phyloP scores from a whole-genome alignment of 345 rosid genomes.

The Psidium friedrichsthalianum region DNA sequence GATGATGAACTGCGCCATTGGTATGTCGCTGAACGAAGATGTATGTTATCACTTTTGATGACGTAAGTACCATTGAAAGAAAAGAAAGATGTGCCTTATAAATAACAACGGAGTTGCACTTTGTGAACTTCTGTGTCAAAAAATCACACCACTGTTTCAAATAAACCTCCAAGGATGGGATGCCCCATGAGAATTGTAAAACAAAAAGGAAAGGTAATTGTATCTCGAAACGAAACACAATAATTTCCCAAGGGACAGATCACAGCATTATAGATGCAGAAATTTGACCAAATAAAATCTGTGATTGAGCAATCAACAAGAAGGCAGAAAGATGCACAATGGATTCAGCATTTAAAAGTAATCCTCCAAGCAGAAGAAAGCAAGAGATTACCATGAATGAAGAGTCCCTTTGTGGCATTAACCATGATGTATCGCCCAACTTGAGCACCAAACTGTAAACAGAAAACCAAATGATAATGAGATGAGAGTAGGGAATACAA shows the following conservation, averaged over 20 bases:
- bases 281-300: background rate
- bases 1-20: slow-evolving; percentile 80
- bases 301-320: background rate
- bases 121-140: background rate
- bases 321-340: background rate
- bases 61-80: background rate
- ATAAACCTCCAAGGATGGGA: background rate
- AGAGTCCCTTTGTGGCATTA: slow-evolving; percentile 76
- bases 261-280: background rate
- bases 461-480: background rate
- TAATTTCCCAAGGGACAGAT: background rate
- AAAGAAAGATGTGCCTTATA: background rate
- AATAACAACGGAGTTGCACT: background rate
- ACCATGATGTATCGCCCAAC: slow-evolving; percentile 36
- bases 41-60: background rate
- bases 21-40: slow-evolving; percentile 49
- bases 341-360: background rate
- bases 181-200: background rate
- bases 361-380: background rate
- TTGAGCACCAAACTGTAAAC: background rate
- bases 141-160: background rate
- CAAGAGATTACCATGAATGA: slow-evolving; percentile 50
- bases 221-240: background rate
- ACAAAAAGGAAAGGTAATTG: background rate
- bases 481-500: background rate